Evolutionary conservation across 129 eudicot species (phyloP).

Genomic region (Smallanthus sonchifolius): DNA sequence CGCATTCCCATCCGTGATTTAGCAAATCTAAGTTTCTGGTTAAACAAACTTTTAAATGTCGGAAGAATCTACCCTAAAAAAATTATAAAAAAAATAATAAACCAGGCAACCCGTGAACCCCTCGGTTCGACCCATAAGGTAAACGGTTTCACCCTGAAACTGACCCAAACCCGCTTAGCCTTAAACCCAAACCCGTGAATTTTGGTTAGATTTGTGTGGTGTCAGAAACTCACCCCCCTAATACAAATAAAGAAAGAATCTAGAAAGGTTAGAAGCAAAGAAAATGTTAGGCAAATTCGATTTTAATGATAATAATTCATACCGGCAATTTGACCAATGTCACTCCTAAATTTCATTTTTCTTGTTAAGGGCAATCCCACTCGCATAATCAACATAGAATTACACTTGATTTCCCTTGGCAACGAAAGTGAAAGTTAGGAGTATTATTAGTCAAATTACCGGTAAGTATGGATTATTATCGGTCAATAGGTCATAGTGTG

Average conservation of each 20-base stretch:
- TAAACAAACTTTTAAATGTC: slow-evolving; percentile 28
- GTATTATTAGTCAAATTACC: too few species aligned
- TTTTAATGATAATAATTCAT: too few species aligned
- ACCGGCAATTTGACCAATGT: too few species aligned
- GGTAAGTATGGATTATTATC: too few species aligned
- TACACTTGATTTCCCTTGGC: too few species aligned
- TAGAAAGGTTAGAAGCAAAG: neutral
- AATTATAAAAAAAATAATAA: neutral
- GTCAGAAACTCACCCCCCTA: neutral
- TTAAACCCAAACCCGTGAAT: neutral
- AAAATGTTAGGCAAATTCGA: neutral
- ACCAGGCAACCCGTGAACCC: neutral
- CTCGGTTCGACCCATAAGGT: neutral
- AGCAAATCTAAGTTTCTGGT: slow-evolving; percentile 57
- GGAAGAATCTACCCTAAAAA: neutral
- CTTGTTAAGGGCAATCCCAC: too few species aligned
- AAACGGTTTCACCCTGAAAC: neutral
- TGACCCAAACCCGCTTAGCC: neutral
- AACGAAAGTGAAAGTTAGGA: too few species aligned
- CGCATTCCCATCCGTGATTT: slow-evolving; percentile 95
- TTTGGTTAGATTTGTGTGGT: neutral
- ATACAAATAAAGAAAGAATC: neutral
- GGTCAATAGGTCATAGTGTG: too few species aligned
- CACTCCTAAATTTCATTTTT: too few species aligned
- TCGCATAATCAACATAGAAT: too few species aligned